Conservation (phyloP, 495 filamentous ascomycete genomes). For the Lindgomyces ingoldianus region DNA sequence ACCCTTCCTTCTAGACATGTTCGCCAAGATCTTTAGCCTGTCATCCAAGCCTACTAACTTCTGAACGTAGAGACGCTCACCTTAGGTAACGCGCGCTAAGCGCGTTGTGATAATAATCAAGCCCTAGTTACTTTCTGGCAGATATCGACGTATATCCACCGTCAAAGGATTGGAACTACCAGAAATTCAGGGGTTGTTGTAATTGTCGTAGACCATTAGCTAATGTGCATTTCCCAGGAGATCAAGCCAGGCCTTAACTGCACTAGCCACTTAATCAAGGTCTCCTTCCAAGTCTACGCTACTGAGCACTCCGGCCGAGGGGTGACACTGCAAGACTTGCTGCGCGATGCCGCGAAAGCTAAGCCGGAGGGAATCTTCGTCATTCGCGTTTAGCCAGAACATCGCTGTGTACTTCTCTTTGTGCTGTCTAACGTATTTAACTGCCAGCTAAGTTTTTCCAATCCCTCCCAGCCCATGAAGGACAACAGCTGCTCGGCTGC, state of each 20-base stretch:
- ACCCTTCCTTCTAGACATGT: neutral
- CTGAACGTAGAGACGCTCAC: neutral
- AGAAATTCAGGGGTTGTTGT: neutral
- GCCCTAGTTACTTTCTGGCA: neutral
- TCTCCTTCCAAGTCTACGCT: neutral
- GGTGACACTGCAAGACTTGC: neutral
- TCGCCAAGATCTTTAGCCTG: neutral
- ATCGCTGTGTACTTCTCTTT: neutral
- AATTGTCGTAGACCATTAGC: neutral
- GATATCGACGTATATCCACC: neutral
- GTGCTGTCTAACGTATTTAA: neutral
- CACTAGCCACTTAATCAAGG: neutral
- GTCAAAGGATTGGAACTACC: neutral
- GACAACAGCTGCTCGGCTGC: neutral
- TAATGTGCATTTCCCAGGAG: neutral
- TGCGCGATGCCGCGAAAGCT: neutral
- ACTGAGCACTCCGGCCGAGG: neutral
- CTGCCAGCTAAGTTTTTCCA: neutral
- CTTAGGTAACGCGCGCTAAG: neutral
- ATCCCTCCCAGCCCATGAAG: neutral
- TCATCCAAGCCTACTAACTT: neutral
- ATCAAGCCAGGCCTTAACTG: neutral
- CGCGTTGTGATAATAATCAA: neutral
- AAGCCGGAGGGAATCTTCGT: neutral
- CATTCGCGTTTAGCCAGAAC: neutral